Percentiles rank a stretch among this genome's conserved stretches.
These are phyloP conservation scores for Aspergillus asperescens DNA, from an alignment of 495 filamentous ascomycete species.

Conservation along the genomic window DNA sequence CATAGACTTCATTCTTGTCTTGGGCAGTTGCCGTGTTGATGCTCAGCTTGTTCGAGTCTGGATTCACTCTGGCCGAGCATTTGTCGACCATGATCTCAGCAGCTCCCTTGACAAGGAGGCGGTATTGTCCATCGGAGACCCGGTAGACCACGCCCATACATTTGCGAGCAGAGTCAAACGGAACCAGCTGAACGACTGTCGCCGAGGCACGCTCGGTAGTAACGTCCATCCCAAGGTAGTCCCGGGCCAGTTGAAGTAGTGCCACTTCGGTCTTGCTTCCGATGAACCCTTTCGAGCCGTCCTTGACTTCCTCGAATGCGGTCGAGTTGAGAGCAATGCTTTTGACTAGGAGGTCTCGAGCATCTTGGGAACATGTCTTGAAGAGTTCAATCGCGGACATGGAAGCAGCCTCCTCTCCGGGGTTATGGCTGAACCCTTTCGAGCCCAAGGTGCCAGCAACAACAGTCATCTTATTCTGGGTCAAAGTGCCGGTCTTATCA, in stretches of 20 bases:
- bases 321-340: constrained; percentile 64
- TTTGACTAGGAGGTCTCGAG: constrained; percentile 49
- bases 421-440: constrained; percentile 46
- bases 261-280: constrained; percentile 74
- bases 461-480: constrained; percentile 67
- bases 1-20: constrained; percentile 26
- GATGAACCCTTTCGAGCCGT: constrained; percentile 53
- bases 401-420: constrained; percentile 21
- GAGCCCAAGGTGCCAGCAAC: constrained; percentile 57
- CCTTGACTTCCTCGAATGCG: constrained; percentile 57
- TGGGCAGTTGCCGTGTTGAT: constrained; percentile 32
- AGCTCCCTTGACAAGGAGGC: constrained; percentile 64
- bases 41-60: constrained; percentile 30
- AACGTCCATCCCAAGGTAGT: constrained; percentile 61
- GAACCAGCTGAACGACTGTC: constrained; percentile 57
- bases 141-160: constrained; percentile 65
- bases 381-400: constrained; percentile 30
- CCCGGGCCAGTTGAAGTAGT: constrained; percentile 54
- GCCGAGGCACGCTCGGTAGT: constrained; percentile 53
- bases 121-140: constrained; percentile 49
- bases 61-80: constrained; percentile 37
- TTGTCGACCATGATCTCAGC: constrained; percentile 59
- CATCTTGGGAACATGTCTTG: constrained; percentile 33
- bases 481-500: constrained; percentile 68
- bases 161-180: constrained; percentile 64